Evolutionary conservation across 2,329 filamentous ascomycete species (phyloP).

Genomic region (Xylariales sp.): DNA sequence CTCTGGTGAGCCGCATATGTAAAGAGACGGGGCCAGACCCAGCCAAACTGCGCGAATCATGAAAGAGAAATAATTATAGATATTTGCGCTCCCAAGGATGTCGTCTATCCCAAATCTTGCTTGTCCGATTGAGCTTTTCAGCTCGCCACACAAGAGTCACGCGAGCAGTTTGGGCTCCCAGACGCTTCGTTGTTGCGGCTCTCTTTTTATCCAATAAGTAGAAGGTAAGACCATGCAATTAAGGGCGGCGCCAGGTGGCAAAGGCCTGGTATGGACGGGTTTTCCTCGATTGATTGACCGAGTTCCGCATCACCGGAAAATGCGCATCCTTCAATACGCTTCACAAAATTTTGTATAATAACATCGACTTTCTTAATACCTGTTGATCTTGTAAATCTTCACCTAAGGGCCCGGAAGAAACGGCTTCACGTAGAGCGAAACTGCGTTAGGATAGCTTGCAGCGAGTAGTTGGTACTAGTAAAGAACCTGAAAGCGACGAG

Average conservation of each 20-base stretch:
- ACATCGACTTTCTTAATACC: constrained; percentile 1
- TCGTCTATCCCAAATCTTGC: not conserved
- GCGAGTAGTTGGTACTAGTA: constrained; percentile 11
- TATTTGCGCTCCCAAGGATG: constrained; percentile 3
- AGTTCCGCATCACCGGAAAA: constrained; percentile 6
- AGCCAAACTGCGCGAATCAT: constrained; percentile 11
- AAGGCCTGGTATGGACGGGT: constrained; percentile 13
- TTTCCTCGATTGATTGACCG: constrained; percentile 21
- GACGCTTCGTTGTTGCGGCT: constrained; percentile 16
- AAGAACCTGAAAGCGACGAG: constrained; percentile 11
- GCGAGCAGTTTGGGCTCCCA: constrained; percentile 16
- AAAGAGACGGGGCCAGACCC: constrained; percentile 1
- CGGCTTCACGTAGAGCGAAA: constrained; percentile 11
- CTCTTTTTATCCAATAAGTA: constrained; percentile 16
- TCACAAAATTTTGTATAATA: constrained; percentile 19
- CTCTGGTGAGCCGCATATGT: constrained; percentile 22
- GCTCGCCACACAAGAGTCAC: constrained; percentile 30
- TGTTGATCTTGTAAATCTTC: constrained; percentile 24
- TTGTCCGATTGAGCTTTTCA: constrained; percentile 11
- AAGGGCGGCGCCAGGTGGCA: constrained; percentile 34
- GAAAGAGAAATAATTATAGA: constrained; percentile 7
- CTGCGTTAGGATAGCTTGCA: not conserved
- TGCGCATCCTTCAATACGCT: constrained; percentile 17
- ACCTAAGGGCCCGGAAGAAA: constrained; percentile 7
- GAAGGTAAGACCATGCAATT: not conserved